These are phyloP conservation scores for Termitomyces sp. DNA, from an alignment of 768 basidiomycete genomes.

Conservation along the genomic window DNA sequence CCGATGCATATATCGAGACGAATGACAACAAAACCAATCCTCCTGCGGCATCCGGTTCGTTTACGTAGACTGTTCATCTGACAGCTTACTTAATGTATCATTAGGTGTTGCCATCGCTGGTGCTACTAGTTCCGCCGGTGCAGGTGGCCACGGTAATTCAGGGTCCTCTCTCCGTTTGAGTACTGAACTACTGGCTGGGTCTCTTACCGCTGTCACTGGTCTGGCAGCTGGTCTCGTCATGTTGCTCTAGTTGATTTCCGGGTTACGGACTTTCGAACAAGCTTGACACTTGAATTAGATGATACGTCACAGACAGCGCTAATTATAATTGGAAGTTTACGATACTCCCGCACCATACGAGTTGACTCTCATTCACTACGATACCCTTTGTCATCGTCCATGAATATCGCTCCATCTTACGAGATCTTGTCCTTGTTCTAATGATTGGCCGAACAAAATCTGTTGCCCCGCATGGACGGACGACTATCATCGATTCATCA, in stretches of 20 bases:
- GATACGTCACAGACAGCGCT: slow-evolving; percentile 10
- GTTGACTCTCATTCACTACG: slow-evolving; percentile 6
- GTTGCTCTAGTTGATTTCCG: slow-evolving; percentile 8
- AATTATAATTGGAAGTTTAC: slow-evolving; percentile 9
- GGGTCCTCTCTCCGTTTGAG: slow-evolving; percentile 7
- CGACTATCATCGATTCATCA: too few species aligned
- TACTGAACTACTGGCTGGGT: slow-evolving; percentile 10
- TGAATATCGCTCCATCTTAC: neutral
- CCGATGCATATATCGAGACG: slow-evolving; percentile 80
- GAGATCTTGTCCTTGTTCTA: neutral
- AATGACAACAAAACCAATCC: slow-evolving; percentile 69
- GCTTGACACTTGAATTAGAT: slow-evolving; percentile 8
- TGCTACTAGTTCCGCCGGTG: slow-evolving; percentile 29
- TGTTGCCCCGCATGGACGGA: neutral
- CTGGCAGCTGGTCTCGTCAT: slow-evolving; percentile 17
- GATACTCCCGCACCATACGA: slow-evolving; percentile 3
- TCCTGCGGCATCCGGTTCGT: slow-evolving; percentile 53
- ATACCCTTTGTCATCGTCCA: slow-evolving; percentile 8
- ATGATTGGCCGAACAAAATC: slow-evolving; percentile 1
- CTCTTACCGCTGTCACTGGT: slow-evolving; percentile 14
- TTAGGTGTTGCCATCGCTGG: slow-evolving; percentile 24
- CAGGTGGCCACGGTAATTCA: slow-evolving; percentile 12
- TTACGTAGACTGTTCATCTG: slow-evolving; percentile 6
- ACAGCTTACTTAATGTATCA: slow-evolving; percentile 30
- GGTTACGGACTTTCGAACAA: neutral